Conservation (phyloP, 768 basidiomycete genomes). For the Pleurotus cornucopiae region DNA sequence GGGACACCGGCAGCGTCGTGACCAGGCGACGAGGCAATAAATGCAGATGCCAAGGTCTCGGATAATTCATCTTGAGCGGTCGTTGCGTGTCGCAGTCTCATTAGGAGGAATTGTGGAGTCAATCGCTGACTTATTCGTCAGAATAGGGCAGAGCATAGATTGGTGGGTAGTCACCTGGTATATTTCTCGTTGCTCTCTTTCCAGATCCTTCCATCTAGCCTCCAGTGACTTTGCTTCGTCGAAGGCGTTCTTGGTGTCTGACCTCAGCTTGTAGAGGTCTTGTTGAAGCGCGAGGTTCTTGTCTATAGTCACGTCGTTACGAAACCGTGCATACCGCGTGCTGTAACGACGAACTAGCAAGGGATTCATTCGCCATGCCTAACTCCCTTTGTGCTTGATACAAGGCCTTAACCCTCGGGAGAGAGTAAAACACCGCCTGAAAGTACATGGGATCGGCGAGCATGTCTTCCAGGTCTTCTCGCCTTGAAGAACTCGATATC, state of each 20-base stretch:
- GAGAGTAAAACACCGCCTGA: conserved; percentile 80
- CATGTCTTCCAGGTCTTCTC: conserved; percentile 89
- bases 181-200: conserved; percentile 82
- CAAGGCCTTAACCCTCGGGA: conserved; percentile 68
- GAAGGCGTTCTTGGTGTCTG: conserved; percentile 84
- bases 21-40: conserved; percentile 49
- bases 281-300: conserved; percentile 77
- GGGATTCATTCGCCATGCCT: conserved; percentile 78
- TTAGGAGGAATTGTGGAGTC: conserved; percentile 80
- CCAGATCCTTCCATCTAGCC: conserved; percentile 79
- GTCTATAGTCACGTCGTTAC: conserved; percentile 34
- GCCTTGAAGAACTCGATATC: conserved; percentile 36
- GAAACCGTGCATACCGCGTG: too few species aligned
- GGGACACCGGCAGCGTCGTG: conserved; percentile 17
- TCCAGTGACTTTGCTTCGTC: conserved; percentile 83
- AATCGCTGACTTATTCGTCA: conserved; percentile 53
- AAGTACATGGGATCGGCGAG: conserved; percentile 80
- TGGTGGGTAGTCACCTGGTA: conserved; percentile 63
- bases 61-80: conserved; percentile 89
- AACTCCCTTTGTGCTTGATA: conserved; percentile 76
- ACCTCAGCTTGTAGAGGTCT: conserved; percentile 65
- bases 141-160: neutral
- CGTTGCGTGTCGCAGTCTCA: conserved; percentile 83
- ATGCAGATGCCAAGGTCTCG: conserved; percentile 78
- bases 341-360: conserved; percentile 62